These are phyloP conservation scores for Ottelia alismoides DNA, from an alignment of 106 monocot genomes.

Conservation along the genomic window DNA sequence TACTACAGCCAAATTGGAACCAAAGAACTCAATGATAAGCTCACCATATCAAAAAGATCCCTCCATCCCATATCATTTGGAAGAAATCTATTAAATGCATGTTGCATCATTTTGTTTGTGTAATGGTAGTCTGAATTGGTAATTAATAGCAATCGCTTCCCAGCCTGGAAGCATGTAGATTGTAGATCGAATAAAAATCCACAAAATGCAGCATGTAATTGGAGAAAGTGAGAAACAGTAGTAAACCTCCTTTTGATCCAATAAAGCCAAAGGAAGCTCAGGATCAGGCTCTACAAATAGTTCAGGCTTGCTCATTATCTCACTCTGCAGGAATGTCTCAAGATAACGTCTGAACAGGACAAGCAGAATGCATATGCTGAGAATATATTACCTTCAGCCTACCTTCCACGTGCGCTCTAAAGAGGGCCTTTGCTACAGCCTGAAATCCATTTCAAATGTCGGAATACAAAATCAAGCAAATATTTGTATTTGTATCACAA, in stretches of 20 bases:
- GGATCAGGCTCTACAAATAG: conserved; percentile 92
- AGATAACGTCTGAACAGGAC: neutral
- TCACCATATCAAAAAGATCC: conserved; percentile 96
- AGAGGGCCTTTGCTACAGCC: conserved; percentile 84
- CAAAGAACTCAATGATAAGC: neutral
- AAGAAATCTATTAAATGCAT: conserved; percentile 91
- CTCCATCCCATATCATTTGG: conserved; percentile 92
- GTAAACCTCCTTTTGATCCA: conserved; percentile 94
- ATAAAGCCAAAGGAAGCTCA: conserved; percentile 86
- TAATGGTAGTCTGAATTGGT: conserved; percentile 98
- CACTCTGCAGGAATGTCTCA: conserved; percentile 37
- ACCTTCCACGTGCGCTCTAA: conserved; percentile 96
- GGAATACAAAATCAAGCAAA: conserved; percentile 7
- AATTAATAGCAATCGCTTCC: conserved; percentile 67
- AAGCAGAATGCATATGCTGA: neutral
- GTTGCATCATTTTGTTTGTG: conserved; percentile 97
- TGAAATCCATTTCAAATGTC: conserved; percentile 27
- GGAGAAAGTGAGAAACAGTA: neutral
- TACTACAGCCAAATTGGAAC: no score
- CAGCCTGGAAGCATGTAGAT: conserved; percentile 58
- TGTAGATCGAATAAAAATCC: neutral
- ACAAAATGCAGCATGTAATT: neutral
- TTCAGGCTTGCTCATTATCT: conserved; percentile 89
- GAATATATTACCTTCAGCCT: conserved; percentile 61
- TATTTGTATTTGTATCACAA: no score